These are phyloP conservation scores for Cyclocybe cylindracea DNA, from an alignment of 768 basidiomycete genomes.

Conservation along the genomic window DNA sequence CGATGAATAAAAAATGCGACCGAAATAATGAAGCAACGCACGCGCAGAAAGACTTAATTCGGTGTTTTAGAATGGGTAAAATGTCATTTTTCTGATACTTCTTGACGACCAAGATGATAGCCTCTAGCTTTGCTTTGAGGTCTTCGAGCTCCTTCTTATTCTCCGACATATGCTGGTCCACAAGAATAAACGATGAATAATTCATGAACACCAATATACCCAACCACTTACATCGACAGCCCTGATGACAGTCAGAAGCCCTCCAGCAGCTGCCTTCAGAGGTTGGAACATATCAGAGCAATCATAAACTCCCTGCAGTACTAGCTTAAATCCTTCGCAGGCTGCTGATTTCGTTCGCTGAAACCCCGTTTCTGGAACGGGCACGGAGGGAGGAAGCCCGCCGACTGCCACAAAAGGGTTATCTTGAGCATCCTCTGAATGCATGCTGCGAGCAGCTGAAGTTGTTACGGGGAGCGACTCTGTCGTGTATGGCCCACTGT, in stretches of 20 bases:
- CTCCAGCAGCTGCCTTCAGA: conserved; percentile 6
- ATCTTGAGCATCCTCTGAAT: too few relatives aligned
- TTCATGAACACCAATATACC: background rate
- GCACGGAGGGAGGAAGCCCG: too few relatives aligned
- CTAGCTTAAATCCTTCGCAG: conserved; percentile 8
- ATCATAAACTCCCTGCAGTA: background rate
- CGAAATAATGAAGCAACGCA: background rate
- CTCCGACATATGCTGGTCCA: background rate
- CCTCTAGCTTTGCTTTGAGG: conserved; percentile 3
- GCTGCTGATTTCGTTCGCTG: background rate
- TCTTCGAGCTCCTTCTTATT: conserved; percentile 5
- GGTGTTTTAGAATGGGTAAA: background rate
- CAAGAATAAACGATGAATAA: background rate
- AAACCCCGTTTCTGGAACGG: too few relatives aligned
- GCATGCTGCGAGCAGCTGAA: too few relatives aligned
- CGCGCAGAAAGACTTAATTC: conserved; percentile 1
- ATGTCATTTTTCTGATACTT: conserved; percentile 1
- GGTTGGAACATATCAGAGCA: conserved; percentile 10
- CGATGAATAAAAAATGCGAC: background rate
- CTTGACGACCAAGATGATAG: background rate
- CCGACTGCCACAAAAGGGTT: conserved; percentile 2
- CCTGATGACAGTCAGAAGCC: background rate
- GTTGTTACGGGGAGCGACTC: too few relatives aligned
- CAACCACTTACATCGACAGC: conserved; percentile 5
- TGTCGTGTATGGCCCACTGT: too few relatives aligned